Base-by-base conservation (phyloP, 2,329 filamentous ascomycete species). In the Hypomyces rosellus region DNA sequence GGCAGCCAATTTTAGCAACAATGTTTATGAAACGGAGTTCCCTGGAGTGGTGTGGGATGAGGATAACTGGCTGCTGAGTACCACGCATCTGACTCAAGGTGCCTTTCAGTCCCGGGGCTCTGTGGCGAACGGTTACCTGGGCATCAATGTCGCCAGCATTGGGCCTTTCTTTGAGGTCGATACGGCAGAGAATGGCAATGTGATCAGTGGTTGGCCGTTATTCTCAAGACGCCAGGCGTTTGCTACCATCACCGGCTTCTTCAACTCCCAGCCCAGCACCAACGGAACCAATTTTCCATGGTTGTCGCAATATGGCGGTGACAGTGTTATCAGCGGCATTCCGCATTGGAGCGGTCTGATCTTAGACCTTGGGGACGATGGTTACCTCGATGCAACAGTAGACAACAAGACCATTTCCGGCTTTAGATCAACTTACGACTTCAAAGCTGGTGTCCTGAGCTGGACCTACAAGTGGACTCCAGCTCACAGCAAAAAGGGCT, bases 401-500 rank as follows among this genome's bases (percentile, higher is more conserved):
- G 71, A 80, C 43, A 75, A 73, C 33, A 67, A 67, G 0, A 78
- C 82, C 13, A 78, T 89, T 49, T 76, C 74, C 4, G 69, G 78
- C 52, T 89, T 86, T 61, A 66, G 63, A 12, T 81, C 84, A 0
- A 80, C 74, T 0, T 73, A 86, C 47, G 78, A 85, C 58, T 78
- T 86, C 59, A 79, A 77, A 56, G 75, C 74, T n/a, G 85, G 82
- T 1, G 62, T 84, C 8, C 69, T 84, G 53, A 74, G 73, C 13
- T 89, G 85, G 82, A 69, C 72, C 4, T 87, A 86, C 59, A 80
- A 69, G 6, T 89, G 86, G 86, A 77, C 69, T 3, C 85, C 85
- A 1, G 38, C 36, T 11, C 25, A 46, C 20, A 12, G 40, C 18
- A 63, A 68, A 4, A 68, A 68, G 13, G 69, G 66, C 3, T 68